Conservation (phyloP, 805 yeast species). For the Candida sithepensis region DNA sequence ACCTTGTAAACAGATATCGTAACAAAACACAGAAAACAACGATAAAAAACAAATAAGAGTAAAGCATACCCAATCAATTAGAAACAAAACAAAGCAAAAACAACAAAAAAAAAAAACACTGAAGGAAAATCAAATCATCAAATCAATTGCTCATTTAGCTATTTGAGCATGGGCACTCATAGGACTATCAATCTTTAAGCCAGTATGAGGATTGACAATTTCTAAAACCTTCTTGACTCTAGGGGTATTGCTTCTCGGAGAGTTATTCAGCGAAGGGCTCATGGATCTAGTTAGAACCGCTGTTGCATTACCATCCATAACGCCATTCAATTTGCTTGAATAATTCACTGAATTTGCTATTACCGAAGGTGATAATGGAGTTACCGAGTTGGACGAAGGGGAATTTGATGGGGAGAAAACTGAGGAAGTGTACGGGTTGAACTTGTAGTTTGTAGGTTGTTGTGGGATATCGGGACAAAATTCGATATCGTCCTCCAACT, state of each 20-base stretch:
- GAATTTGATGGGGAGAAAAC: conserved; percentile 52
- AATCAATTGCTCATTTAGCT: background rate
- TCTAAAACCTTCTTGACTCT: conserved; percentile 57
- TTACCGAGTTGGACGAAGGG: conserved; percentile 29
- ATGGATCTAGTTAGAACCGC: conserved; percentile 8
- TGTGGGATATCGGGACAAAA: conserved; percentile 54
- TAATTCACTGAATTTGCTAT: conserved; percentile 14
- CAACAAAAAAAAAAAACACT: background rate
- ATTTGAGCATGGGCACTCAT: conserved; percentile 24
- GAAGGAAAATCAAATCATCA: no score
- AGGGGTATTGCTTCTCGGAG: conserved; percentile 51
- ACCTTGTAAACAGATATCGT: background rate
- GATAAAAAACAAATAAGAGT: background rate
- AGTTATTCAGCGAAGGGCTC: conserved; percentile 7
- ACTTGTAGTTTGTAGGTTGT: conserved; percentile 33
- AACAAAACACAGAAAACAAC: background rate
- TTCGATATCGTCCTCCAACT: conserved; percentile 59
- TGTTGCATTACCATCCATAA: background rate
- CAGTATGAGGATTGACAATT: conserved; percentile 60
- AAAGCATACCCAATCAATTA: background rate
- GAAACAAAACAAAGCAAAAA: background rate
- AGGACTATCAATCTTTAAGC: conserved; percentile 53
- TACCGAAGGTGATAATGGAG: conserved; percentile 11
- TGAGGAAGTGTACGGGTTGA: conserved; percentile 65
- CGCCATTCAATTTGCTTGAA: conserved; percentile 1